A percentile compares a stretch with the other conserved stretches of the same genome.
These are phyloP conservation scores for Alnus glutinosa DNA, from an alignment of 306 rosid genomes.

Conservation along the genomic window DNA sequence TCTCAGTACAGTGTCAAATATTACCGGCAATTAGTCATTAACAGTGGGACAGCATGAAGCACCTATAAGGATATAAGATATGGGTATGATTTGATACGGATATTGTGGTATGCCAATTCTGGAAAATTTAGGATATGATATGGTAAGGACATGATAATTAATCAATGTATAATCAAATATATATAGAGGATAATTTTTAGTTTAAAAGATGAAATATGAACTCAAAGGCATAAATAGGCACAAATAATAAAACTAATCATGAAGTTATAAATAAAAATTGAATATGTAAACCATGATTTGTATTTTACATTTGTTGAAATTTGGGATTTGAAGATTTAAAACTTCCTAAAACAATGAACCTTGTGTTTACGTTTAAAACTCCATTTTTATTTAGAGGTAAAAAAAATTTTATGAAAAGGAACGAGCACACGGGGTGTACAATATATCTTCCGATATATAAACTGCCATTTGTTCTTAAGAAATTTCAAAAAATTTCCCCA, in stretches of 20 bases:
- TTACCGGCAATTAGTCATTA: neutral
- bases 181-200: neutral
- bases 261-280: neutral
- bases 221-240: neutral
- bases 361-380: neutral
- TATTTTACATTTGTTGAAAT: neutral
- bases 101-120: neutral
- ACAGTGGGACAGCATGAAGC: neutral
- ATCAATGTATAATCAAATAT: neutral
- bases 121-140: neutral
- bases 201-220: neutral
- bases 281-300: neutral
- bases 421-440: too few relatives aligned
- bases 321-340: neutral
- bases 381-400: too few relatives aligned
- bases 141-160: neutral
- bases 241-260: neutral
- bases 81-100: neutral
- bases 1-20: conserved; percentile 17
- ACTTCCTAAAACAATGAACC: neutral
- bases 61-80: too few relatives aligned
- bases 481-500: neutral
- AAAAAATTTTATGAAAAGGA: too few relatives aligned
- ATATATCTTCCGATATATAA: too few relatives aligned
- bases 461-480: neutral